phyloP scores from a whole-genome alignment of 2,329 filamentous ascomycete genomes.

The Colletotrichum sojae region DNA sequence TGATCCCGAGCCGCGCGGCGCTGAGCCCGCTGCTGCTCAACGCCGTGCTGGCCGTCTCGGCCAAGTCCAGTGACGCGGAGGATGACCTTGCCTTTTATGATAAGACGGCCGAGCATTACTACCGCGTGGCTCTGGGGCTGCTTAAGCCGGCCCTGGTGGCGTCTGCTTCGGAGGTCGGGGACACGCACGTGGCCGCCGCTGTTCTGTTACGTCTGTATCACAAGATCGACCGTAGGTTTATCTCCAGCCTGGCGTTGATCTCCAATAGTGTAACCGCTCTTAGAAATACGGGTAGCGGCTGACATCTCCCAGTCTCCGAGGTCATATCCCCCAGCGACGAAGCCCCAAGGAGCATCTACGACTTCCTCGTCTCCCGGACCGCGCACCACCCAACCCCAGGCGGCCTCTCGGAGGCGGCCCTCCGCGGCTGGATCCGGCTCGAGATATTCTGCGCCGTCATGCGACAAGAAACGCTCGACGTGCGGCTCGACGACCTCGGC shows the following conservation, averaged over 20 bases:
- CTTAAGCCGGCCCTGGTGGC: not conserved
- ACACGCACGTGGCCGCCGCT: conserved; percentile 4
- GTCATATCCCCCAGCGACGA: not conserved
- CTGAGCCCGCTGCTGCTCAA: conserved; percentile 18
- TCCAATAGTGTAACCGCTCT: too few relatives aligned
- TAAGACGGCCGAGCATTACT: conserved; percentile 23
- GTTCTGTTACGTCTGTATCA: conserved; percentile 21
- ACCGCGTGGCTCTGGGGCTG: not conserved
- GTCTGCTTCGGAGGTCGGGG: not conserved
- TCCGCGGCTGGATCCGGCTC: conserved; percentile 8
- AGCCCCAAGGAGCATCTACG: conserved; percentile 1
- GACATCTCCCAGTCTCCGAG: not conserved
- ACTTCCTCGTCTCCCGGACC: conserved; percentile 3
- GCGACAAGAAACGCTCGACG: conserved; percentile 9
- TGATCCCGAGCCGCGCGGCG: conserved; percentile 13
- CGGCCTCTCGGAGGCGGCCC: not conserved
- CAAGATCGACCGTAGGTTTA: not conserved
- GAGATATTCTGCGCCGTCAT: conserved; percentile 24
- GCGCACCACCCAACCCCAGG: not conserved
- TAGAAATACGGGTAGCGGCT: not conserved
- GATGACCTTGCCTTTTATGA: conserved; percentile 8
- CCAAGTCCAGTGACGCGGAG: conserved; percentile 3
- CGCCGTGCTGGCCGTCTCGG: conserved; percentile 15
- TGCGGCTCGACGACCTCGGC: not conserved
- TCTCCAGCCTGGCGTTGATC: too few relatives aligned